Base-by-base conservation (phyloP, 352 stramenopile species). In the Phytophthora fragariae region DNA sequence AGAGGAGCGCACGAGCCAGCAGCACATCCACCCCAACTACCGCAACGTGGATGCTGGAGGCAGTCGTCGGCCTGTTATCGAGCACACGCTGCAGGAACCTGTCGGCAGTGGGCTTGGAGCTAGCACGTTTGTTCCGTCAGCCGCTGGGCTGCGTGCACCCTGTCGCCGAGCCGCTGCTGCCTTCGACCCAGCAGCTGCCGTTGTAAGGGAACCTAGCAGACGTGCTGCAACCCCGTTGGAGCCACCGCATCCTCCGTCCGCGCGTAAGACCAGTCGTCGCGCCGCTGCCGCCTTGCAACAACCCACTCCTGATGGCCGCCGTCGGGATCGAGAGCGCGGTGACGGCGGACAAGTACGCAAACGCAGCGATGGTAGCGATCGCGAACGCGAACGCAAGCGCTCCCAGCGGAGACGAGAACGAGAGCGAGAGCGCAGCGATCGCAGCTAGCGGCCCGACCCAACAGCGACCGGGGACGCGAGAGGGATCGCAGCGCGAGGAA, bases 1-100 rank as follows among this genome's bases (percentile, higher is more conserved):
- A 1, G 69, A 65, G 3, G 73, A 77, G 57, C 50, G 59, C 15
- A 29, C 27, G 1, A 77, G 73, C 57, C 60, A 68, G 2, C 65
- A 70, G 35, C 57, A 76, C 29, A 75, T 70, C 14, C 68, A 79
- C 15, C 67, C 63, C 6, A 82, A 79, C 57, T 82, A 82, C 37
- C 57, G 64, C 53, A 76, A 81, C 57, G 67, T 79, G 29, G 37
- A 75, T 6, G 73, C 64, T 27, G 69, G 69, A 27, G 65, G 60
- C 8, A 75, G 44, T 27, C 46, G 11, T 4, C 64, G 58, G 6
- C 63, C 65, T 27, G 62, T 56, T 24, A n/a, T 72, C 1, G 62
- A 77, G 29, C 41, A 67, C 21, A 57, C 61, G 2, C 27, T 14
- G 17, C 44, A 50, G 17, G 44, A 50, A 11, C 44, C 44, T 2